phyloP scores from a whole-genome alignment of 2,329 filamentous ascomycete genomes.

The Lasiodiplodia sp. region DNA sequence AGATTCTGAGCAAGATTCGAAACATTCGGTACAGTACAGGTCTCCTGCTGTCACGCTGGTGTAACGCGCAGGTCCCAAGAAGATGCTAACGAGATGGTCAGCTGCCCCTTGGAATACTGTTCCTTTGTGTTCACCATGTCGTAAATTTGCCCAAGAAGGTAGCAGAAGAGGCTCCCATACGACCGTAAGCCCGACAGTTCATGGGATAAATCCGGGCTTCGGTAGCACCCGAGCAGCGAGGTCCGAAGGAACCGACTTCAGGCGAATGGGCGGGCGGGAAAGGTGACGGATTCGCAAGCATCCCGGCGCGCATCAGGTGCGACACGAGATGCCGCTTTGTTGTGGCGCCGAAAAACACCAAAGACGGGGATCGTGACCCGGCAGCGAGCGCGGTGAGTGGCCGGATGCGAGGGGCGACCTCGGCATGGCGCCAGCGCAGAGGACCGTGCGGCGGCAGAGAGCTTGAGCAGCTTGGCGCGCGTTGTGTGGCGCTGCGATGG shows the following conservation, averaged over 20 bases:
- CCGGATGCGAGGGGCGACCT: slow-evolving; percentile 5
- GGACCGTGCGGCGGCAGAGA: slow-evolving; percentile 2
- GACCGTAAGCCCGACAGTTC: slow-evolving; percentile 17
- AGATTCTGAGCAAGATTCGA: neutral
- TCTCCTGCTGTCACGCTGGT: neutral
- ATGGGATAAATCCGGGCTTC: slow-evolving; percentile 14
- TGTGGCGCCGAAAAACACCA: slow-evolving; percentile 23
- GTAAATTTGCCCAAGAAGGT: neutral
- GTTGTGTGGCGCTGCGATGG: neutral
- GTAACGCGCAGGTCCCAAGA: neutral
- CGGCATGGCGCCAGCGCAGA: neutral
- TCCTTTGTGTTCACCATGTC: slow-evolving; percentile 4
- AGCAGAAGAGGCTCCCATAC: neutral
- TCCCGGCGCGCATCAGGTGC: slow-evolving; percentile 17
- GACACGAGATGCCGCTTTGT: slow-evolving; percentile 14
- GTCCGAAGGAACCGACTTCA: slow-evolving; percentile 12
- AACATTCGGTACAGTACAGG: neutral
- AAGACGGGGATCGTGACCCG: slow-evolving; percentile 21
- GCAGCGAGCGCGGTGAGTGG: slow-evolving; percentile 15
- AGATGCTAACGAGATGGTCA: slow-evolving; percentile 1
- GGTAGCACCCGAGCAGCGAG: slow-evolving; percentile 15
- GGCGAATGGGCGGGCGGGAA: slow-evolving; percentile 5
- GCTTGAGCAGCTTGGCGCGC: slow-evolving; percentile 23
- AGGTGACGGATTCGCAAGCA: slow-evolving; percentile 6
- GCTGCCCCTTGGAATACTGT: neutral